Evolutionary conservation across 2,329 filamentous ascomycete genomes (phyloP).

Genomic region (Ceratocystis eucalypticola): DNA sequence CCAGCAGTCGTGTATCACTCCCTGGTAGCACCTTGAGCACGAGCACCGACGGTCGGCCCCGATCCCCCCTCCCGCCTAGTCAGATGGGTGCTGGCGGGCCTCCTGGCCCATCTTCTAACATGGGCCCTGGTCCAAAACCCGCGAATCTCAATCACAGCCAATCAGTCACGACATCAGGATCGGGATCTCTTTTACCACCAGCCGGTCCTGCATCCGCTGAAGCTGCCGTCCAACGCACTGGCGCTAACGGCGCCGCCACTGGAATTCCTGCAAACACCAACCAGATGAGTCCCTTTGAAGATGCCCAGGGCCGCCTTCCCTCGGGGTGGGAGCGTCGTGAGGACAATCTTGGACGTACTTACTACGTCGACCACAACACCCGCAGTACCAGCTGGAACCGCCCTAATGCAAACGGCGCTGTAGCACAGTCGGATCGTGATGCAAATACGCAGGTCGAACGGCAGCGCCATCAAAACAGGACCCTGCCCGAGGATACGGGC

Average conservation of each 20-base stretch:
- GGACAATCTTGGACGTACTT: constrained; percentile 87
- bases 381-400: constrained; percentile 93
- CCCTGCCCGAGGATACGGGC: constrained; percentile 89
- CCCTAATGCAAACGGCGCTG: constrained; percentile 65
- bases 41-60: constrained; percentile 28
- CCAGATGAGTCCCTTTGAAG: constrained; percentile 80
- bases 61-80: constrained; percentile 28
- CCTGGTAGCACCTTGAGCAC: constrained; percentile 28
- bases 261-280: constrained; percentile 19
- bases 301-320: constrained; percentile 82
- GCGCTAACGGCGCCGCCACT: not conserved
- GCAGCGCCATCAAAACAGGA: constrained; percentile 85
- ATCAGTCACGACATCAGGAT: constrained; percentile 22
- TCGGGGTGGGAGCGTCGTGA: constrained; percentile 92
- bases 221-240: constrained; percentile 18
- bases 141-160: constrained; percentile 35
- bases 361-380: constrained; percentile 97
- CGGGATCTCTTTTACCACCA: constrained; percentile 18
- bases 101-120: constrained; percentile 26
- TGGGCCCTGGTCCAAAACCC: constrained; percentile 33
- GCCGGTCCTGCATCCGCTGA: constrained; percentile 22
- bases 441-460: constrained; percentile 88
- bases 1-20: constrained; percentile 33
- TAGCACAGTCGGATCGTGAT: constrained; percentile 62
- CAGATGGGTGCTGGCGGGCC: constrained; percentile 29